Base-by-base conservation (phyloP, 139 green algal species). In the Chlamydomonas incerta region DNA sequence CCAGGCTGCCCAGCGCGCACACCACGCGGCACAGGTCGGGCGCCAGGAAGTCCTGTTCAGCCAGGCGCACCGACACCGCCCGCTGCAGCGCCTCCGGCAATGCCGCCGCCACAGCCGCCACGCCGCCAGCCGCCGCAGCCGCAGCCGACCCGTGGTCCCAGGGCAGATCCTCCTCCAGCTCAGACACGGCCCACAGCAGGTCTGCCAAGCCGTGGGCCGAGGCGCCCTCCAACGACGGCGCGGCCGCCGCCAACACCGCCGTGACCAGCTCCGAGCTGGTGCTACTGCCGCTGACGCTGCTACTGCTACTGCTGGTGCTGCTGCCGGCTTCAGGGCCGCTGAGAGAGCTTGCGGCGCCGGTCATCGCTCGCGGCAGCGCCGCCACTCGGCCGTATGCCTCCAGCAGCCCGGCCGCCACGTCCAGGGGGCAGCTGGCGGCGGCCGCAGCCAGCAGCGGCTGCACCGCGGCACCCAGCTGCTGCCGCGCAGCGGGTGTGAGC, bases 31-130 rank as follows among this genome's bases (percentile, higher is more conserved):
- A 83, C 37, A 92, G 65, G 69, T 92, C 86, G 26, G 87, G 89
- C 35, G 66, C 89, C 11, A 90, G 87, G 33, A 92, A 89, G 62
- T 89, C 83, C 41, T 88, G 77, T 26, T 87, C 37, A 5, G 47
- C 46, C 15, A 85, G 9, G 26, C 79, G 47, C 5, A 47, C 20
- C 18, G 68, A 65, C 47, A 81, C 31, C 18, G 63, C 60, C 17
- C 72, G 58, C 46, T 81, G 60, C n/a, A 87, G 69, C 35, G 72
- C 73, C 67, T 33, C 52, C 37, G 83, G 72, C 34, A 65, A 65
- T 23, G 47, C 72, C 41, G 63, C 50, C 55, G 50, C 50, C 35
- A 37, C 83, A 0, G 37, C 37, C 15, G 60, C 37, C n/a, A 29
- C 71, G 29, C 55, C 33, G 31, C 55, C 74, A 57, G 33, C 29